Evolutionary conservation across 495 filamentous ascomycete species (phyloP).

Genomic region (Penicillium arizonense): DNA sequence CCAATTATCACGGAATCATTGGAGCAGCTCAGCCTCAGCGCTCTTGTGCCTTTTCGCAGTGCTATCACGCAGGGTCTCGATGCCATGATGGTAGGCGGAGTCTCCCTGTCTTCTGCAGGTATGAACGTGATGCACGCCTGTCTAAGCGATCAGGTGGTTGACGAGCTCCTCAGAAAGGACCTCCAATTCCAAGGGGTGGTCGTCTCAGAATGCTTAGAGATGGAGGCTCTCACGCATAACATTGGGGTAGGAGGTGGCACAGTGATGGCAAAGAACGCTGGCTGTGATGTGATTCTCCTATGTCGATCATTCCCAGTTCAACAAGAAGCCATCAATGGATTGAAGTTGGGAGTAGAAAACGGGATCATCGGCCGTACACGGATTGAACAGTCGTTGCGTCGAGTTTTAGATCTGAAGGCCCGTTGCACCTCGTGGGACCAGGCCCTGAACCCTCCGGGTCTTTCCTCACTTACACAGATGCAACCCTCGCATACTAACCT

Average conservation of each 20-base stretch:
- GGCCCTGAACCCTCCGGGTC: slow-evolving; percentile 75
- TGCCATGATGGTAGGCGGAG: slow-evolving; percentile 90
- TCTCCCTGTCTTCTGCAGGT: slow-evolving; percentile 79
- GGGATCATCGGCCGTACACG: slow-evolving; percentile 75
- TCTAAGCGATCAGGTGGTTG: slow-evolving; percentile 84
- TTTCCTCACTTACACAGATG: slow-evolving; percentile 68
- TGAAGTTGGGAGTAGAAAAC: slow-evolving; percentile 83
- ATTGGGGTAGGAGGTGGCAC: slow-evolving; percentile 91
- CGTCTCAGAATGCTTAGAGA: slow-evolving; percentile 93
- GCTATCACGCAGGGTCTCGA: slow-evolving; percentile 80
- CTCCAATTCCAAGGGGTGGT: slow-evolving; percentile 85
- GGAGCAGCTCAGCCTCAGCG: slow-evolving; percentile 80
- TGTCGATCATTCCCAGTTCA: slow-evolving; percentile 84
- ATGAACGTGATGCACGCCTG: slow-evolving; percentile 93
- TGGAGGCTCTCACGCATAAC: slow-evolving; percentile 87
- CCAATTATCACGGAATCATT: slow-evolving; percentile 89
- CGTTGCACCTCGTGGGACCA: slow-evolving; percentile 81
- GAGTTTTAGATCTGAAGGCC: slow-evolving; percentile 72
- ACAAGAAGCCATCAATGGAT: slow-evolving; percentile 78
- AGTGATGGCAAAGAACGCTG: slow-evolving; percentile 91
- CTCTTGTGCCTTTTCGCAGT: slow-evolving; percentile 82
- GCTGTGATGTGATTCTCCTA: slow-evolving; percentile 81
- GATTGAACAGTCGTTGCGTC: slow-evolving; percentile 68
- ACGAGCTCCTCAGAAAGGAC: slow-evolving; percentile 76
- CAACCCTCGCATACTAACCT: slow-evolving; percentile 76